phyloP scores from a whole-genome alignment of 2,329 filamentous ascomycete genomes.

The Fusarium acutatum region DNA sequence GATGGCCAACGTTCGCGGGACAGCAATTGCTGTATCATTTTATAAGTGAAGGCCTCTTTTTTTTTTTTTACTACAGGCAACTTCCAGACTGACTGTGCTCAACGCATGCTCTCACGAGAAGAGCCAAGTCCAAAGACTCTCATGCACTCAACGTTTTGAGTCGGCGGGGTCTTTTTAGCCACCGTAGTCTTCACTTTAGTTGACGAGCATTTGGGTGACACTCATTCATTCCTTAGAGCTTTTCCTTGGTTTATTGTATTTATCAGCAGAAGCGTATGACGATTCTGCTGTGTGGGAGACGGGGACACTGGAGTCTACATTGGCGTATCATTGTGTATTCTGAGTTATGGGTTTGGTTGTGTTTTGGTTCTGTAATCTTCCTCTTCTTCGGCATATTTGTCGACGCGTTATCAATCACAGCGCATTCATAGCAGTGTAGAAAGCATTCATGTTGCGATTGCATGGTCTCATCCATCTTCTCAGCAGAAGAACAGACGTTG shows the following conservation, averaged over 20 bases:
- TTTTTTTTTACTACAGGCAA: constrained; percentile 5
- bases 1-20: constrained; percentile 53
- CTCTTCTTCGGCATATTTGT: constrained; percentile 9
- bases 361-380: constrained; percentile 32
- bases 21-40: constrained; percentile 60
- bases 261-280: constrained; percentile 36
- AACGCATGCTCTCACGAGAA: background rate
- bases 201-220: background rate
- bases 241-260: constrained; percentile 36
- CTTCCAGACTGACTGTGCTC: background rate
- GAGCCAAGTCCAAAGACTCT: constrained; percentile 5
- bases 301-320: constrained; percentile 42
- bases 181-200: background rate
- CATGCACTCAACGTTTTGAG: constrained; percentile 1
- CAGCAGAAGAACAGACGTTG: background rate
- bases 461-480: constrained; percentile 10
- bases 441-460: constrained; percentile 19
- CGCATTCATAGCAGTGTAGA: constrained; percentile 48
- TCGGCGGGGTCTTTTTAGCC: background rate
- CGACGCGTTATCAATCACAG: constrained; percentile 22
- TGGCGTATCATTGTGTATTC: constrained; percentile 43
- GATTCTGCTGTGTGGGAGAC: constrained; percentile 36
- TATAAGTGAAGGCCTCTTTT: constrained; percentile 47
- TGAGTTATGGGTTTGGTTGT: constrained; percentile 34
- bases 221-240: constrained; percentile 29